These are phyloP conservation scores for Solanum tarapatanum DNA, from an alignment of 257 asterid species.

Conservation along the genomic window DNA sequence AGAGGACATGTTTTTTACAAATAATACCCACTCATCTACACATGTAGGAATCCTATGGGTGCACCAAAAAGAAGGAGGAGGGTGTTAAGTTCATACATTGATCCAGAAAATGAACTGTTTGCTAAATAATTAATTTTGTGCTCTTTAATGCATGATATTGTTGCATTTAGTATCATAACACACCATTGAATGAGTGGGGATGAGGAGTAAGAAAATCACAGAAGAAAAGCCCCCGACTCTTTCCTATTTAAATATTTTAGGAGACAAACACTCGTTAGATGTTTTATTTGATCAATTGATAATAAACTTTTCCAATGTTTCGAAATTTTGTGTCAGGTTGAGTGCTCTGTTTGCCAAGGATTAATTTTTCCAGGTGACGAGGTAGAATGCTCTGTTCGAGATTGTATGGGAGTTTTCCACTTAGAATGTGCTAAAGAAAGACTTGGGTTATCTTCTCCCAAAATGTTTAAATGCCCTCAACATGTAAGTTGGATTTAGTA, in stretches of 20 bases:
- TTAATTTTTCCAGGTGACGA: conserved; percentile 39
- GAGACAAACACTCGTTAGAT: neutral
- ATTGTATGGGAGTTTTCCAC: conserved; percentile 60
- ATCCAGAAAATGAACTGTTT: neutral
- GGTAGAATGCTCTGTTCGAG: conserved; percentile 48
- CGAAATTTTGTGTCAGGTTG: conserved; percentile 32
- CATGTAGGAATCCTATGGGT: neutral
- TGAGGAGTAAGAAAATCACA: neutral
- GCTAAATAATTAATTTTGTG: neutral
- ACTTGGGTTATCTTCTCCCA: conserved; percentile 37
- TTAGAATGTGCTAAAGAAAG: conserved; percentile 43
- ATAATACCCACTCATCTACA: neutral
- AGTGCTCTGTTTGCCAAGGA: conserved; percentile 55
- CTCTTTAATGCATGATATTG: neutral
- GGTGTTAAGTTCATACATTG: neutral
- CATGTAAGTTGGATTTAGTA: conserved; percentile 48
- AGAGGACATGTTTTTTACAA: neutral
- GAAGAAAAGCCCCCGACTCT: neutral
- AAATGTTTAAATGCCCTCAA: conserved; percentile 78
- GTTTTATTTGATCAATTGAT: neutral
- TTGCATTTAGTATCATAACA: neutral
- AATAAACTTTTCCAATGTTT: neutral
- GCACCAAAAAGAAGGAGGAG: neutral
- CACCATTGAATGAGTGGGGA: neutral
- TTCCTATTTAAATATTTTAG: neutral